Base-by-base conservation (phyloP, 2,329 filamentous ascomycete genomes). In the Cyphellophora attinorum region DNA sequence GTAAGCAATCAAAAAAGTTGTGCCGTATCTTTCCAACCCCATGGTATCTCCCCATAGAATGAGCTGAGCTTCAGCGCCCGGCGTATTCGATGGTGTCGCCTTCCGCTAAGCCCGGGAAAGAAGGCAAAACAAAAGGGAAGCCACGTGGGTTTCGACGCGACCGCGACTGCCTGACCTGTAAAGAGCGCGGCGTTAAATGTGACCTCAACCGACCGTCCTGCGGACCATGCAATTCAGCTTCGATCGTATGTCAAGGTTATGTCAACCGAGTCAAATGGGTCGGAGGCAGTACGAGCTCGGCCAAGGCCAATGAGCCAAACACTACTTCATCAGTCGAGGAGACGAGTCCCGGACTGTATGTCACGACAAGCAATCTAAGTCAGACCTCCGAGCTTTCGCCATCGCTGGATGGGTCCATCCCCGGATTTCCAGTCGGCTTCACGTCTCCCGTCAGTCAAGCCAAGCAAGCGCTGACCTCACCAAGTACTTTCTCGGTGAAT, bases 121-220 rank as follows among this genome's bases (percentile, higher is more conserved):
- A 25, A n/a, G 21, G 21, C 21, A 25, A 25, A n/a, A 41, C 12
- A 31, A 35, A 34, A 16, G 33, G 31, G 14, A 35, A 35, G 38
- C 52, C 52, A 6, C 48, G 52, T 10, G 51, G 52, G 2, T 51
- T 54, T n/a, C 48, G 52, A 5, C 45, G 48, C 19, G 52, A 55
- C 39, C 49, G 52, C 12, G 47, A 55, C 30, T 54, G 52, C 29
- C 27, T 40, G 27, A 49, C 37, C 29, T 55, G 52, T 34, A 48
- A 49, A 29, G 31, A 17, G 14, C 44, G 46, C 19, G 41, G 44
- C 18, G 38, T 52, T 38, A 55, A 55, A 31, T 55, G 52, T 31
- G 52, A 55, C 40, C 33, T 55, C 2, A 55, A 55, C 28, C 45
- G 51, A 5, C 52, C 52, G 2, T 41, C 48, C 18, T 54, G 51